These are phyloP conservation scores for Backusella macrospora DNA, from an alignment of 192 early-diverging fungal genomes.

Conservation along the genomic window DNA sequence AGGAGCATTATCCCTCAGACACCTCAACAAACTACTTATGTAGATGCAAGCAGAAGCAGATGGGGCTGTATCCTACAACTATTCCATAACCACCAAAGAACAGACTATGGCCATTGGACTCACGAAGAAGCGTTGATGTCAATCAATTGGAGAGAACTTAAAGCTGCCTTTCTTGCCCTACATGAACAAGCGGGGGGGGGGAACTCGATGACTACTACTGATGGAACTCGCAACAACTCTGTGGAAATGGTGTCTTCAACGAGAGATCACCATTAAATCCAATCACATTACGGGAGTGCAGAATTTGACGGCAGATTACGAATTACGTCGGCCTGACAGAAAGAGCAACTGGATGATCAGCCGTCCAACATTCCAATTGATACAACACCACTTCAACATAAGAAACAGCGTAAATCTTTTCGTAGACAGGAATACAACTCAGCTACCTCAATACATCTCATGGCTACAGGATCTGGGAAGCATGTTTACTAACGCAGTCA, in stretches of 20 bases:
- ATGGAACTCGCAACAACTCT: neutral
- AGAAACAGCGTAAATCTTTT: conserved; percentile 39
- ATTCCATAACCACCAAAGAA: neutral
- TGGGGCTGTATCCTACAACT: neutral
- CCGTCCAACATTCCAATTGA: neutral
- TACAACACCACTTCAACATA: conserved; percentile 21
- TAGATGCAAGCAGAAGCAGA: conserved; percentile 9
- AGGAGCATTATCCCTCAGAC: neutral
- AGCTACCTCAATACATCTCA: conserved; percentile 26
- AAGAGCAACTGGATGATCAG: conserved; percentile 30
- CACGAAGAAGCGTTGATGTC: neutral
- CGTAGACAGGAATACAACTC: conserved; percentile 17
- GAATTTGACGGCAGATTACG: conserved; percentile 33
- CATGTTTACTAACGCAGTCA: conserved; percentile 17
- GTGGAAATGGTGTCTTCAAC: conserved; percentile 22
- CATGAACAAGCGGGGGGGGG: conserved; percentile 16
- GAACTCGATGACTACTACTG: neutral
- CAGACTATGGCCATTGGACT: neutral
- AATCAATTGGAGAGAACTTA: conserved; percentile 40
- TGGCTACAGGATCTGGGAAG: conserved; percentile 31
- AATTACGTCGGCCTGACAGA: neutral
- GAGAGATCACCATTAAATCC: neutral
- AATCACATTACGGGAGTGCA: too few relatives aligned
- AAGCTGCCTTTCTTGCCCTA: conserved; percentile 17
- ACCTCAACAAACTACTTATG: neutral